Evolutionary conservation across 805 yeast species (phyloP).

Genomic region (Sugiyamaella smithiae): DNA sequence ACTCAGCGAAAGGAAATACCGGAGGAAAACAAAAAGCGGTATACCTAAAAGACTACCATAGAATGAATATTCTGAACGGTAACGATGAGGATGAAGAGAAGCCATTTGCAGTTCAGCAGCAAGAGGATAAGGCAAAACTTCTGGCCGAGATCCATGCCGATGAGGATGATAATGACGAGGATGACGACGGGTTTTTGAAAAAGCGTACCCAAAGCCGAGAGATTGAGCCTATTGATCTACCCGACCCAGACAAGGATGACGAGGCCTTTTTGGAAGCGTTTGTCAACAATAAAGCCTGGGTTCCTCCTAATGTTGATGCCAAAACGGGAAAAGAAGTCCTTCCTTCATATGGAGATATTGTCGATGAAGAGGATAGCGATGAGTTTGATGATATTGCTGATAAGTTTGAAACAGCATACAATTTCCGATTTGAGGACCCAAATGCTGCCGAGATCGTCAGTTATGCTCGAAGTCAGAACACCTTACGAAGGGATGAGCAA

Average conservation of each 20-base stretch:
- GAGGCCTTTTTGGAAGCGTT: slow-evolving; percentile 72
- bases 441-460: slow-evolving; percentile 86
- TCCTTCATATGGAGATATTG: slow-evolving; percentile 35
- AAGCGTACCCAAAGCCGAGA: slow-evolving; percentile 52
- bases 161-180: slow-evolving; percentile 45
- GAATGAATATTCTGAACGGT: slow-evolving; percentile 75
- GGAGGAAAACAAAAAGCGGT: slow-evolving; percentile 63
- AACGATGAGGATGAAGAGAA: slow-evolving; percentile 54
- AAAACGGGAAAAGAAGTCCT: slow-evolving; percentile 43
- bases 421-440: slow-evolving; percentile 92
- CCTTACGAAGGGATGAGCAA: slow-evolving; percentile 76
- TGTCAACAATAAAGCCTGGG: slow-evolving; percentile 81
- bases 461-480: slow-evolving; percentile 90
- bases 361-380: slow-evolving; percentile 64
- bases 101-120: slow-evolving; percentile 72
- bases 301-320: slow-evolving; percentile 66
- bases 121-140: slow-evolving; percentile 70
- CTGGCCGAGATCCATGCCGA: slow-evolving; percentile 67
- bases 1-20: slow-evolving; percentile 27
- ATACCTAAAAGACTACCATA: slow-evolving; percentile 87
- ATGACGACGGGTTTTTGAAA: slow-evolving; percentile 52
- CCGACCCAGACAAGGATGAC: slow-evolving; percentile 63
- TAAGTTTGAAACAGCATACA: slow-evolving; percentile 85
- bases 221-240: slow-evolving; percentile 44
- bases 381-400: slow-evolving; percentile 93